phyloP scores from a whole-genome alignment of 345 rosid genomes.

The Bruguiera parviflora region DNA sequence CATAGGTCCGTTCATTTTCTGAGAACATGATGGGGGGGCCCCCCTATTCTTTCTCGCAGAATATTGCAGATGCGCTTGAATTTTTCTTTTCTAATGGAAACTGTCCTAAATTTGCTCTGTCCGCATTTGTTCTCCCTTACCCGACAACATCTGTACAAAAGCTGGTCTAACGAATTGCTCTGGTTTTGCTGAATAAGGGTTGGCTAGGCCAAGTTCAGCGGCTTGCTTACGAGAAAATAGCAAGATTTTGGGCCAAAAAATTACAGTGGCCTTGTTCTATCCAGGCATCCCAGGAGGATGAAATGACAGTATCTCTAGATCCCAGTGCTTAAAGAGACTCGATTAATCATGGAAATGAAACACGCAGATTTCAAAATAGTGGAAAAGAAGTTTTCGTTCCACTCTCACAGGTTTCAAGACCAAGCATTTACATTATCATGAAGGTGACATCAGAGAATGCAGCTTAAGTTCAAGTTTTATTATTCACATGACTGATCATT shows the following conservation, averaged over 20 bases:
- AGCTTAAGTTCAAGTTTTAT: background rate
- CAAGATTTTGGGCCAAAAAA: too few species aligned
- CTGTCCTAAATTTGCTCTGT: background rate
- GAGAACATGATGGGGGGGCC: slow-evolving; percentile 5
- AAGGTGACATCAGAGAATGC: slow-evolving; percentile 36
- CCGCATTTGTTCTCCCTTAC: too few species aligned
- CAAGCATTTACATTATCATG: slow-evolving; percentile 97
- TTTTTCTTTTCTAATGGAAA: too few species aligned
- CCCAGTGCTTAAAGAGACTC: background rate
- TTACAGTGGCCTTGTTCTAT: too few species aligned
- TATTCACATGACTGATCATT: background rate
- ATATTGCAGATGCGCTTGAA: too few species aligned
- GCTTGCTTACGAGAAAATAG: too few species aligned
- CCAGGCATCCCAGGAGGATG: background rate
- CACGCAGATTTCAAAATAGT: background rate
- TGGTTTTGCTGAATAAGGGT: too few species aligned
- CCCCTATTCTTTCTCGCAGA: too few species aligned
- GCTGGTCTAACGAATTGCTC: too few species aligned
- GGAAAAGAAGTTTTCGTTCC: background rate
- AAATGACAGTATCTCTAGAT: background rate
- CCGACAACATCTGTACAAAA: too few species aligned
- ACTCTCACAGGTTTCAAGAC: slow-evolving; percentile 74
- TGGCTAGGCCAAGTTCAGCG: too few species aligned
- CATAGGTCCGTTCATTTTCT: slow-evolving; percentile 94
- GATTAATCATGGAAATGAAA: too few species aligned